Evolutionary conservation across 2,329 filamentous ascomycete species (phyloP).

Genomic region (Colletotrichum simmondsii): DNA sequence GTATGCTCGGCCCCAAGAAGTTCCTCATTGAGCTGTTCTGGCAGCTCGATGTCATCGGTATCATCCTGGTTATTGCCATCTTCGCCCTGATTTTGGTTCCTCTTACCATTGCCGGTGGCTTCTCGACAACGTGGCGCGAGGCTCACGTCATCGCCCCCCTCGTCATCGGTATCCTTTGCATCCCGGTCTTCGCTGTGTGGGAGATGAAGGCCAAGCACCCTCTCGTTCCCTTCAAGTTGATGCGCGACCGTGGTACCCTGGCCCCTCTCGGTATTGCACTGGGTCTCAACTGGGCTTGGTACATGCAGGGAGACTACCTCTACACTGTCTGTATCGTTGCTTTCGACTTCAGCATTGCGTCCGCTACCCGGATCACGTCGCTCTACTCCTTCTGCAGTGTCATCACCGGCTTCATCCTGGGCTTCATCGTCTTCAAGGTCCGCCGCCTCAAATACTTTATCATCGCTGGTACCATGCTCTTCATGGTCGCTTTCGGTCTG

Average conservation of each 20-base stretch:
- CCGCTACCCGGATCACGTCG: slow-evolving; percentile 68
- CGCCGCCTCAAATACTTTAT: slow-evolving; percentile 74
- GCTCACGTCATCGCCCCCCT: slow-evolving; percentile 55
- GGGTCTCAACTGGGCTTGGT: slow-evolving; percentile 69
- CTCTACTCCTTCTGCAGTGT: slow-evolving; percentile 70
- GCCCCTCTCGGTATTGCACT: slow-evolving; percentile 68
- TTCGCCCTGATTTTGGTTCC: slow-evolving; percentile 58
- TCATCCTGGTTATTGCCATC: slow-evolving; percentile 57
- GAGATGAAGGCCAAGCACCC: slow-evolving; percentile 60
- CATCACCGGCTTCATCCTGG: slow-evolving; percentile 66
- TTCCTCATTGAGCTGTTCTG: slow-evolving; percentile 56
- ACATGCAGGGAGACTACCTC: slow-evolving; percentile 72
- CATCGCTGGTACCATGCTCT: slow-evolving; percentile 67
- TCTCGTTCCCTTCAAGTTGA: slow-evolving; percentile 68
- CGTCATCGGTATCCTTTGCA: slow-evolving; percentile 56
- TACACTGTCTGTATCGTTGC: slow-evolving; percentile 71
- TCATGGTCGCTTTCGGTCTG: slow-evolving; percentile 73
- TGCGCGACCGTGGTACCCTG: slow-evolving; percentile 74
- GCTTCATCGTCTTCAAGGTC: slow-evolving; percentile 66
- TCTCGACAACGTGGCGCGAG: slow-evolving; percentile 48
- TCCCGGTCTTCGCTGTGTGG: slow-evolving; percentile 63
- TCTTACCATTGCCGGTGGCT: slow-evolving; percentile 57
- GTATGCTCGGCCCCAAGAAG: slow-evolving; percentile 43
- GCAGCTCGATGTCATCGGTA: slow-evolving; percentile 56
- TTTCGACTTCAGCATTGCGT: slow-evolving; percentile 67